Base-by-base conservation (phyloP, 2,329 filamentous ascomycete species). In the Hypoxylon sp. region DNA sequence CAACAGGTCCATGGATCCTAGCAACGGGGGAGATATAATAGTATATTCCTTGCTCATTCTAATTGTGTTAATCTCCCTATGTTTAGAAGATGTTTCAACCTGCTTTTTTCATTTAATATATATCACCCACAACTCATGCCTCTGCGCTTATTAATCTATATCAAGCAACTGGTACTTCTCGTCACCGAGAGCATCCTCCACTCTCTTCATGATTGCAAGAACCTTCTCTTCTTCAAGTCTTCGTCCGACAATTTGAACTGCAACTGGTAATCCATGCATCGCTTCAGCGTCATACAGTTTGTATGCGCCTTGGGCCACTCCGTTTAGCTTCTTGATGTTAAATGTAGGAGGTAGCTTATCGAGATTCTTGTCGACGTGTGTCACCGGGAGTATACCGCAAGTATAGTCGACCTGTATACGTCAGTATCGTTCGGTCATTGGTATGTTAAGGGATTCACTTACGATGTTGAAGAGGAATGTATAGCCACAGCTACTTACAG, bases 401-500 rank as follows among this genome's bases (percentile, higher is more conserved):
- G 91, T 87, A 78, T 97, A 97, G 75, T 97, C 94, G 50, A 97
- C 86, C 87, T 92, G 56, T 24, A 20, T 8, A 3, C 10, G 13
- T 70, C 53, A 66, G 64, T 37, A 58, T 64, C 50, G 17, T 13
- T 7, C 15, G 20, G 6, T 10, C 28, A 32, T n/a, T 24, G 2
- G 51, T 15, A 28, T 22, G 20, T 7, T 20, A 17, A 10, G 30
- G 55, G 17, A 6, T 50, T 39, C 6, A 80, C 87, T 78, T 79
- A 91, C 89, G 72, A 97, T 69, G 72, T 97, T 97, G 81, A 95
- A 98, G 58, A 97, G 79, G 75, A 97, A 97, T 0, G 94, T 97
- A 74, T 98, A 97, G 1, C 93, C 93, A 72, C 94, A 97, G 69
- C 89, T 92, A 65, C 90, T 91, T 46, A 95, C 88, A 2, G 92